These are phyloP conservation scores for Holtermannia corniformis DNA, from an alignment of 768 basidiomycete species.

Conservation along the genomic window DNA sequence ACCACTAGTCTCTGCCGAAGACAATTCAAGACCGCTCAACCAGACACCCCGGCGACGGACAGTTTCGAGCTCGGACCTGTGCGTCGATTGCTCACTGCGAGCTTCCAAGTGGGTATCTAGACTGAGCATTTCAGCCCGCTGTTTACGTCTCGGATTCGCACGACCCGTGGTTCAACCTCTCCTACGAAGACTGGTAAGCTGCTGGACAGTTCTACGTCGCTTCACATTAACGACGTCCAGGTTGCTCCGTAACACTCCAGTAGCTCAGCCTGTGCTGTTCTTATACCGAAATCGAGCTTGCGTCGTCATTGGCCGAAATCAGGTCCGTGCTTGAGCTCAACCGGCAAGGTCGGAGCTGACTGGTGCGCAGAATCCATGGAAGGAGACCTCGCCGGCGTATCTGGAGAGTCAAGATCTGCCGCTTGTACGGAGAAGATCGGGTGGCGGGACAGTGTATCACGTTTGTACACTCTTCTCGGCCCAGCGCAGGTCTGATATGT, in stretches of 20 bases:
- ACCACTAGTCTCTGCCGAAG: too few species aligned
- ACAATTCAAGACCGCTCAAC: slow-evolving; percentile 20
- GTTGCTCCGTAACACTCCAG: slow-evolving; percentile 69
- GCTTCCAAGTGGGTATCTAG: neutral
- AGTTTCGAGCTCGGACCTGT: slow-evolving; percentile 28
- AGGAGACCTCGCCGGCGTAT: slow-evolving; percentile 71
- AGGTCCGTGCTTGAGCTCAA: slow-evolving; percentile 35
- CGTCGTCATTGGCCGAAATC: slow-evolving; percentile 88
- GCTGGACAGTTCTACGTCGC: neutral
- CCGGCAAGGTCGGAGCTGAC: neutral
- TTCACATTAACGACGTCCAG: slow-evolving; percentile 39
- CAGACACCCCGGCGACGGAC: slow-evolving; percentile 25
- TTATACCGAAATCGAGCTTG: slow-evolving; percentile 81
- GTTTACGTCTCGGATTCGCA: slow-evolving; percentile 58
- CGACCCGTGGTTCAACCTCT: slow-evolving; percentile 80
- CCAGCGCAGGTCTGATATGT: neutral
- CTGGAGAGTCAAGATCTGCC: slow-evolving; percentile 53
- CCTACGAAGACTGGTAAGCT: slow-evolving; percentile 77
- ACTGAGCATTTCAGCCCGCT: slow-evolving; percentile 26
- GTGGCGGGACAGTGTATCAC: slow-evolving; percentile 94
- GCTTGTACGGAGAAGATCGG: slow-evolving; percentile 74
- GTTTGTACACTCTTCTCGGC: slow-evolving; percentile 50
- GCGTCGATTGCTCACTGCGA: neutral
- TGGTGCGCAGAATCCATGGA: slow-evolving; percentile 85
- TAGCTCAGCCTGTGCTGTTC: slow-evolving; percentile 62